phyloP scores from a whole-genome alignment of 129 eudicot genomes.

The Silybum marianum region DNA sequence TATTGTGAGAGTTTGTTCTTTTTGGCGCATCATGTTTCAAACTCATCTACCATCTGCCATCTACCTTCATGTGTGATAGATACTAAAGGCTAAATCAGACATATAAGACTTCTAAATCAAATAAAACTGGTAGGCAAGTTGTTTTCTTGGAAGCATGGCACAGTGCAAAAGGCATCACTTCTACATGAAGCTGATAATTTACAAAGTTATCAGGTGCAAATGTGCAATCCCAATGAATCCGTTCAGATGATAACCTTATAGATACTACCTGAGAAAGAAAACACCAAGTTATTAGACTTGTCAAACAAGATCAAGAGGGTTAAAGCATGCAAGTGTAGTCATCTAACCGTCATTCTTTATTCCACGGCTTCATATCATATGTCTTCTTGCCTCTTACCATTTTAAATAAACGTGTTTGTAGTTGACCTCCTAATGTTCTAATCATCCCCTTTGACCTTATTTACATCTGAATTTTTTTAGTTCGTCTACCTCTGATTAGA shows the following conservation, averaged over 20 bases:
- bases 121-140: neutral
- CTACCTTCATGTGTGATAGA: neutral
- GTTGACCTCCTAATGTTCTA: neutral
- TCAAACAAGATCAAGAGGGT: neutral
- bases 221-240: neutral
- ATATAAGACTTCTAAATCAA: neutral
- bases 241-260: neutral
- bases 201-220: neutral
- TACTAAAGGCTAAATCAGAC: neutral
- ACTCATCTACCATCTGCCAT: neutral
- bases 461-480: neutral
- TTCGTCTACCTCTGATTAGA: neutral
- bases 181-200: neutral
- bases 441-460: neutral
- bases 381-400: neutral
- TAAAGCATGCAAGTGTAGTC: neutral
- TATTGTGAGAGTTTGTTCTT: neutral
- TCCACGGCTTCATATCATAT: neutral
- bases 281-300: neutral
- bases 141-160: neutral
- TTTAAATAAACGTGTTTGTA: neutral
- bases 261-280: neutral
- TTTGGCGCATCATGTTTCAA: neutral
- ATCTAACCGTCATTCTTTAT: neutral
- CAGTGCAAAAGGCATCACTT: neutral